Evolutionary conservation across 2,329 filamentous ascomycete species (phyloP).

Genomic region (Apiospora aurea): DNA sequence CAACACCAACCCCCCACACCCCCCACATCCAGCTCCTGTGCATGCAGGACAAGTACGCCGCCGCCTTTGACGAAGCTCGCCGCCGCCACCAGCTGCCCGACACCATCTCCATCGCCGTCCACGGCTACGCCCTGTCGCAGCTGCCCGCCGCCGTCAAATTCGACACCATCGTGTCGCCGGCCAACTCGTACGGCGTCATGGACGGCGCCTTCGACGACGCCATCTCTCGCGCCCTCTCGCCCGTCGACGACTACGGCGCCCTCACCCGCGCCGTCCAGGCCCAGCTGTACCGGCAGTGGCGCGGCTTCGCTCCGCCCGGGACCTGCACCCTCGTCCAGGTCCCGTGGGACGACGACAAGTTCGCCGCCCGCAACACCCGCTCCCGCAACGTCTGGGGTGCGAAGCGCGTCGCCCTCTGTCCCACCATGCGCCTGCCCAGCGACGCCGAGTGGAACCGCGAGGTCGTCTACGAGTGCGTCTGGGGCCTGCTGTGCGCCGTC

Average conservation of each 20-base stretch:
- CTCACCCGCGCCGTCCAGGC: constrained; percentile 54
- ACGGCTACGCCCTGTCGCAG: constrained; percentile 47
- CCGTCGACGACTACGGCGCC: constrained; percentile 51
- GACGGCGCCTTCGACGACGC: constrained; percentile 64
- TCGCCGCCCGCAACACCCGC: constrained; percentile 31
- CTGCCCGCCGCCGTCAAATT: constrained; percentile 47
- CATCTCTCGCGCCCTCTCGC: constrained; percentile 56
- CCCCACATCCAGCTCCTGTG: constrained; percentile 23
- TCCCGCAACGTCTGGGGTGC: constrained; percentile 49
- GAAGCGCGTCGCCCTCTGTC: constrained; percentile 55
- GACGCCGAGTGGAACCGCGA: constrained; percentile 57
- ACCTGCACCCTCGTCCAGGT: constrained; percentile 53
- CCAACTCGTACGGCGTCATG: constrained; percentile 61
- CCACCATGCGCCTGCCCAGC: constrained; percentile 58
- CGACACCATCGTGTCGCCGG: constrained; percentile 59
- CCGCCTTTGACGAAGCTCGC: constrained; percentile 23
- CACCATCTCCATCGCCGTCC: constrained; percentile 41
- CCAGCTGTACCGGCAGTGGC: constrained; percentile 49
- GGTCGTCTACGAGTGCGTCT: constrained; percentile 61
- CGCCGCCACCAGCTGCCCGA: constrained; percentile 17
- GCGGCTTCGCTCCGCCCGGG: constrained; percentile 58
- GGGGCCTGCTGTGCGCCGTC: constrained; percentile 57
- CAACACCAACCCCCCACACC: constrained; percentile 8
- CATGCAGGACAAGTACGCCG: constrained; percentile 12
- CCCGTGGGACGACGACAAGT: constrained; percentile 47